Evolutionary conservation across 139 green algal genomes (phyloP).

Genomic region (Chlamydomonas incerta): DNA sequence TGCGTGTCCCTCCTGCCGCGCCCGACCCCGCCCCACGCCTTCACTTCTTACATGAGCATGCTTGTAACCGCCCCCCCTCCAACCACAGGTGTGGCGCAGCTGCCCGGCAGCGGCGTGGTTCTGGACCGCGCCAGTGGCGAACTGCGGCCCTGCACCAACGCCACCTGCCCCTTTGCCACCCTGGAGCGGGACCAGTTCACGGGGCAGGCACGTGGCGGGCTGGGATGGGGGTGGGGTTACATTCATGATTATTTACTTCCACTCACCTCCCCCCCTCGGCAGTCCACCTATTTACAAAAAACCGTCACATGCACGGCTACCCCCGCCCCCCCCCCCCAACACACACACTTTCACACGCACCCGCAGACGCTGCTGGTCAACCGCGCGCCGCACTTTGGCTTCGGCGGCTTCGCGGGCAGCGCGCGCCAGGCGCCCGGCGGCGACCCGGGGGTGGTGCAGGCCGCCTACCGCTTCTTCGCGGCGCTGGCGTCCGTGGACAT

Average conservation of each 20-base stretch:
- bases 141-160: conserved; percentile 11
- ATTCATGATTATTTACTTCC: no score
- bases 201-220: neutral
- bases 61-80: no score
- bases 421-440: neutral
- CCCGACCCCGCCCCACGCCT: no score
- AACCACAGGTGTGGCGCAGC: conserved; percentile 6
- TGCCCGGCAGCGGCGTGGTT: conserved; percentile 15
- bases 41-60: no score
- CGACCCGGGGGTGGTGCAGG: neutral
- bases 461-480: conserved; percentile 21
- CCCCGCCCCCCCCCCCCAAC: no score
- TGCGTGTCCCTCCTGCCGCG: no score
- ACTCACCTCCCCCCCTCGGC: no score
- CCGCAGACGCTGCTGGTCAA: conserved; percentile 8
- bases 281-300: no score
- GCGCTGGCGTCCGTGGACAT: neutral
- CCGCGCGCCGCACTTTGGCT: conserved; percentile 27
- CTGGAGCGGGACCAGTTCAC: neutral
- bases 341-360: no score
- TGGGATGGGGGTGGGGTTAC: no score
- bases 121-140: neutral
- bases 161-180: neutral
- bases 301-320: no score
- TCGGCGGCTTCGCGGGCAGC: conserved; percentile 19